A percentile compares a stretch with the other conserved stretches of the same genome.
Evolutionary conservation across 768 basidiomycete genomes (phyloP).

Genomic region (Boletus vinaceobasis): DNA sequence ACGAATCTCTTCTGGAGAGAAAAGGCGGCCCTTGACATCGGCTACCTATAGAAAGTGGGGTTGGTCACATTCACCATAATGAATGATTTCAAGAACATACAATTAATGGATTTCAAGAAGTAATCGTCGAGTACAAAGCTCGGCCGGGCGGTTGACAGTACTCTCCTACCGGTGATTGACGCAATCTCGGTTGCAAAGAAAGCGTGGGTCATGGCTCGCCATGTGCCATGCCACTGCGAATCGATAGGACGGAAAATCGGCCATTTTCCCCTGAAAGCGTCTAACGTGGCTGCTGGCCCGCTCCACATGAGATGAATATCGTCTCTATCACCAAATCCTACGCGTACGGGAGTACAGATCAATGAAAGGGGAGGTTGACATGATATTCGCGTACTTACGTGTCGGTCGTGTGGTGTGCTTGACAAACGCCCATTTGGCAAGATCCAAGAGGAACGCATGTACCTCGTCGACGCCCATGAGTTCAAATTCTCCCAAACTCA

Average conservation of each 20-base stretch:
- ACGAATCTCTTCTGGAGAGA: slow-evolving; percentile 11
- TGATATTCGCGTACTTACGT: background rate
- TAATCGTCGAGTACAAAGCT: slow-evolving; percentile 20
- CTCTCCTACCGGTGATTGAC: background rate
- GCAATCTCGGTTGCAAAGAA: slow-evolving; percentile 1
- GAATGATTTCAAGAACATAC: slow-evolving; percentile 12
- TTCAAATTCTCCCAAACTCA: slow-evolving; percentile 11
- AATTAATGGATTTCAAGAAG: slow-evolving; percentile 19
- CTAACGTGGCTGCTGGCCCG: slow-evolving; percentile 8
- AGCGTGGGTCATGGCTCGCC: slow-evolving; percentile 8
- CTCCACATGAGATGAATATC: slow-evolving; percentile 13
- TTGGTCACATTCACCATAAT: background rate
- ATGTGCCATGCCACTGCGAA: slow-evolving; percentile 4
- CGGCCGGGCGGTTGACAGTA: background rate
- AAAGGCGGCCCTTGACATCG: slow-evolving; percentile 8
- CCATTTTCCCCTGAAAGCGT: slow-evolving; percentile 8
- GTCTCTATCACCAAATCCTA: background rate
- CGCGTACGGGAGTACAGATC: background rate
- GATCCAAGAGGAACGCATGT: slow-evolving; percentile 18
- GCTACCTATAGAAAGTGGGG: background rate
- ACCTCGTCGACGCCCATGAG: slow-evolving; percentile 20
- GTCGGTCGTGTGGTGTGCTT: background rate
- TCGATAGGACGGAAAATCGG: slow-evolving; percentile 1
- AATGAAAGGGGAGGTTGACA: background rate
- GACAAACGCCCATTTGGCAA: slow-evolving; percentile 15